Percentiles rank a stretch among this genome's conserved stretches.
Conservation (phyloP, 192 early-diverging fungal species). For the Funneliformis mosseae region DNA sequence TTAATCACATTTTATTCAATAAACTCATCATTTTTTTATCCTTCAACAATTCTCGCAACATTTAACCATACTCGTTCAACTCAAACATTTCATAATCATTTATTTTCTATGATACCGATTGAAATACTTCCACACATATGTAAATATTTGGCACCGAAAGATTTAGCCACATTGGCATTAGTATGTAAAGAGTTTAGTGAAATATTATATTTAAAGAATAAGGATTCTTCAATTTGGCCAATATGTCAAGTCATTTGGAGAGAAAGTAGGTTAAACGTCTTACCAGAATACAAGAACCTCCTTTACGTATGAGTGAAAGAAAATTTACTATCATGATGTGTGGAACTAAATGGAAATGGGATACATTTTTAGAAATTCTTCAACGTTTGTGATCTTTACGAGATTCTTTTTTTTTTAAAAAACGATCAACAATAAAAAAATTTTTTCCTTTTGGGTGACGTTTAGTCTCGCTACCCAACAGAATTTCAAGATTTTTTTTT, state of each 20-base stretch:
- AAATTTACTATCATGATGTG: neutral
- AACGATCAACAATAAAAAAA: neutral
- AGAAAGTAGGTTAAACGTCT: neutral
- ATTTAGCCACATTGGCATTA: neutral
- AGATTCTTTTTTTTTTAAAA: neutral
- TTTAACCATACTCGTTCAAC: neutral
- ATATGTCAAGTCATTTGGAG: neutral
- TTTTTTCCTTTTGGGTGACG: too few relatives aligned
- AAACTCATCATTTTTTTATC: neutral
- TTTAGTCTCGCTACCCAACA: too few relatives aligned
- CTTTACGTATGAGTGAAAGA: neutral
- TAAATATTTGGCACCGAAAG: neutral
- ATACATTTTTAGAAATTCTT: constrained; percentile 6
- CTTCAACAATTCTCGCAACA: neutral
- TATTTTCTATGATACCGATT: neutral
- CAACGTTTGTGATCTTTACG: neutral
- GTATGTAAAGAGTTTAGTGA: neutral
- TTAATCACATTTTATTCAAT: neutral
- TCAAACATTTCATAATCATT: neutral
- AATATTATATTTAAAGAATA: neutral
- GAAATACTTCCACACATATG: neutral
- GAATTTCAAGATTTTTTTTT: neutral
- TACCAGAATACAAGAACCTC: neutral
- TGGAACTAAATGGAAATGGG: neutral
- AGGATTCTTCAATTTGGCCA: neutral